Conservation (phyloP, 2,329 filamentous ascomycete species). For the Byssothecium circinans region DNA sequence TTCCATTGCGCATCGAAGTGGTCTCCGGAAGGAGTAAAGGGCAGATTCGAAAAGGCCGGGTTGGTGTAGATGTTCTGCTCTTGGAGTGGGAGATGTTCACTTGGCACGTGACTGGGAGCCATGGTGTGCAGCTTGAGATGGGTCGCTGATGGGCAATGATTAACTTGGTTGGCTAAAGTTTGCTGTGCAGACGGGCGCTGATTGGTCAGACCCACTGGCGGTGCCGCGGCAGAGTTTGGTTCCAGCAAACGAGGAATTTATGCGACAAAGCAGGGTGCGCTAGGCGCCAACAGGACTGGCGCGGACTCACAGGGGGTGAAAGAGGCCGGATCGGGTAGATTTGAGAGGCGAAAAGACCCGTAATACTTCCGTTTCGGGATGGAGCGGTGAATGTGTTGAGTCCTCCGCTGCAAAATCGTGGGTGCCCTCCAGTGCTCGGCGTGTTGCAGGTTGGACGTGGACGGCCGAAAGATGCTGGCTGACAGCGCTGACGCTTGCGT, state of each 20-base stretch:
- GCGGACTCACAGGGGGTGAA: conserved; percentile 32
- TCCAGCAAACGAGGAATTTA: conserved; percentile 30
- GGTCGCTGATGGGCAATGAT: conserved; percentile 4
- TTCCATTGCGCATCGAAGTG: conserved; percentile 37
- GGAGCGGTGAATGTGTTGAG: conserved; percentile 29
- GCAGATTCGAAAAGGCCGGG: conserved; percentile 32
- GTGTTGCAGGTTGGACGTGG: conserved; percentile 11
- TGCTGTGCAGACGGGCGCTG: conserved; percentile 20
- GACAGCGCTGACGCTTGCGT: conserved; percentile 15
- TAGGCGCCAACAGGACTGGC: conserved; percentile 38
- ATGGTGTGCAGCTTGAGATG: conserved; percentile 25
- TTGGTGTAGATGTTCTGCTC: conserved; percentile 39
- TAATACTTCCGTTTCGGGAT: conserved; percentile 36
- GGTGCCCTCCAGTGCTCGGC: conserved; percentile 14
- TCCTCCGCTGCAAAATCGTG: conserved; percentile 26
- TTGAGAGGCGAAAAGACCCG: conserved; percentile 29
- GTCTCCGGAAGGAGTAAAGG: conserved; percentile 22
- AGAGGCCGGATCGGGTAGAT: conserved; percentile 27
- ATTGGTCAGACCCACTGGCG: conserved; percentile 25
- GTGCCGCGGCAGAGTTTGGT: conserved; percentile 23
- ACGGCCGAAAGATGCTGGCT: conserved; percentile 20
- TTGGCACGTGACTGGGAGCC: conserved; percentile 43
- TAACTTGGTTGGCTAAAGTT: conserved; percentile 18
- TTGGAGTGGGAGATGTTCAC: conserved; percentile 35
- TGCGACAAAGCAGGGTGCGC: conserved; percentile 33